phyloP scores from a whole-genome alignment of 148 eudicot species.

The Limonium bicolor region DNA sequence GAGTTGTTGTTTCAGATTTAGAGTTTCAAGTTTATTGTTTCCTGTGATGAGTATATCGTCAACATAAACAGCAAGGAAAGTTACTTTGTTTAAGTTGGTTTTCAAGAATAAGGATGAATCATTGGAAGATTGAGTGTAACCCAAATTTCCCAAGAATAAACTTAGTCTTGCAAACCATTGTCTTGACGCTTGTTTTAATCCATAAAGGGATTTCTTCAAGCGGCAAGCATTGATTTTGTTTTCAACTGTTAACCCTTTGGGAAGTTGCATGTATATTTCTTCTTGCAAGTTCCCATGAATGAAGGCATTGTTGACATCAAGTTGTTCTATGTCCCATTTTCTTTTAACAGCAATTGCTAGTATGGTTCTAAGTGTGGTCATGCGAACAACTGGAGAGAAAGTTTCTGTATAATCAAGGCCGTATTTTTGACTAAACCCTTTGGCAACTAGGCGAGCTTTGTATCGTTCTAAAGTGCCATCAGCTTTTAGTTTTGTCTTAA shows the following conservation, averaged over 20 bases:
- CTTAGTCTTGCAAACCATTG: conserved; percentile 7
- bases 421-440: not conserved
- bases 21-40: not conserved
- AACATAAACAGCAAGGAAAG: too few relatives aligned
- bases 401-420: not conserved
- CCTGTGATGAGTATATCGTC: not conserved
- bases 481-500: too few relatives aligned
- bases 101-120: conserved; percentile 2
- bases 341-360: not conserved
- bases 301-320: conserved; percentile 4
- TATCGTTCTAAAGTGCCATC: too few relatives aligned
- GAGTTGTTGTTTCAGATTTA: not conserved
- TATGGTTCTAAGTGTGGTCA: not conserved
- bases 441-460: not conserved
- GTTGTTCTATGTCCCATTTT: not conserved
- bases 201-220: conserved; percentile 1
- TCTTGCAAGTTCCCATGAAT: conserved; percentile 4
- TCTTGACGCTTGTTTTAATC: not conserved
- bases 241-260: not conserved
- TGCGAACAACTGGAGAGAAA: not conserved
- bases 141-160: not conserved
- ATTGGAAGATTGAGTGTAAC: not conserved
- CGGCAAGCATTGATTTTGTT: not conserved
- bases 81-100: not conserved
- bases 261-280: not conserved